Evolutionary conservation across 805 yeast species (phyloP), one percentile per base, ranked within the genome.

Genomic region (Lachancea cidri): DNA sequence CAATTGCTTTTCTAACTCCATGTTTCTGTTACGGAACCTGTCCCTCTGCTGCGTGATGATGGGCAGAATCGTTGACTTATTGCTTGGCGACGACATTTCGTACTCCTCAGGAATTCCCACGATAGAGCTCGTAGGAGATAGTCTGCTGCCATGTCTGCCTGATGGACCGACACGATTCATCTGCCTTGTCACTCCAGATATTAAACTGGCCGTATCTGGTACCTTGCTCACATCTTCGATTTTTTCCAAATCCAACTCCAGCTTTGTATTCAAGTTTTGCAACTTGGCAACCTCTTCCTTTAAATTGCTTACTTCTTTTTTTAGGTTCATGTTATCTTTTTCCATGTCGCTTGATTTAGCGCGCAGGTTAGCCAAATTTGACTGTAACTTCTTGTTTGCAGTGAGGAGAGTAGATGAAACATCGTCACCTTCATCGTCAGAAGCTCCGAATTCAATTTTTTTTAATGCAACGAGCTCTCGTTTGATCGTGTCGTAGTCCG

Each of bases 31-130:
- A 53, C 94, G 79, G 70, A 89, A 88, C 47, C 98, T 71, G 62
- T 91, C 98, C 60, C 98, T 79, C 66, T 91, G 98, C 57, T 91
- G 89, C 11, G 96, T 88, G 20, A 93, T 78, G 39, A 91, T 87
- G 1, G 95, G 94, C 38, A 91, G 63, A 20, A 89, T 77, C 3
- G 79, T 73, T 9, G 70, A 55, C 39, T 74, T 77, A 5, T 47
- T 51, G 19, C 46, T 47, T 14, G 47, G 39, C 17, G 42, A 40
- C 2, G 48, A 18, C 33, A 53, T 41, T 50, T 53, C 54, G 45
- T 54, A 36, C 42, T 50, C 74, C 56, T 50, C 79, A 55, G 51
- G 63, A 8, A 64, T 60, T 18, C 77, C 77, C 4, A 72, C 71
- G 36, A 71, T 71, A 1, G 79, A 74, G 14, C 77, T 69, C 1